Percentiles rank a stretch among this genome's conserved stretches.
These are phyloP conservation scores for Axilococcus clingmanii DNA, from an alignment of 139 green algal species.

Conservation along the genomic window DNA sequence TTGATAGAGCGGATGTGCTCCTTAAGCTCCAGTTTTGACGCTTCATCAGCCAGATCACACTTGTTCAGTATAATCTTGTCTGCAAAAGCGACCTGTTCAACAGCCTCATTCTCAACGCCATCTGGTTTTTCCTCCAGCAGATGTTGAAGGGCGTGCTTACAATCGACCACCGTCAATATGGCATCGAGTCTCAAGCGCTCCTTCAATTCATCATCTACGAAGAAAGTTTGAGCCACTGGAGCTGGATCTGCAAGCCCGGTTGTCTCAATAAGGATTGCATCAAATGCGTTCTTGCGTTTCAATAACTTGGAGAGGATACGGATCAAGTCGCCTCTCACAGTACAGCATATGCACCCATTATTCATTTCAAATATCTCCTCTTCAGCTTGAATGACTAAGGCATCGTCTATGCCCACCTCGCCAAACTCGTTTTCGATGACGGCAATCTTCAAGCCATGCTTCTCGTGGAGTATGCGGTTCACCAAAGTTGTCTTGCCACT, in stretches of 20 bases:
- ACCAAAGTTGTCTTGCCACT: conserved; percentile 71
- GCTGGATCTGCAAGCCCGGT: conserved; percentile 84
- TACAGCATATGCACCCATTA: conserved; percentile 36
- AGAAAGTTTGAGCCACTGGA: conserved; percentile 82
- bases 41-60: conserved; percentile 39
- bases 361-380: conserved; percentile 74
- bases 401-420: conserved; percentile 65
- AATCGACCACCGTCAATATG: conserved; percentile 76
- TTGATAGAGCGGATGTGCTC: conserved; percentile 36
- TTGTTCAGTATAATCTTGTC: conserved; percentile 89
- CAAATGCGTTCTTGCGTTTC: conserved; percentile 61
- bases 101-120: conserved; percentile 63
- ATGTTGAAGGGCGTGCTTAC: conserved; percentile 68
- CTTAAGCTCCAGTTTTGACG: conserved; percentile 27
- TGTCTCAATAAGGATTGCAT: conserved; percentile 80
- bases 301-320: conserved; percentile 68
- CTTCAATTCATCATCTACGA: conserved; percentile 60
- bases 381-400: conserved; percentile 62
- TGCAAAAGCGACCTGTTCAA: conserved; percentile 73
- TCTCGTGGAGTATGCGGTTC: conserved; percentile 63
- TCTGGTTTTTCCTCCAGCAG: conserved; percentile 75
- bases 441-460: conserved; percentile 62
- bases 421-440: conserved; percentile 83
- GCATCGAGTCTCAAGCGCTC: conserved; percentile 28
- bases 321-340: conserved; percentile 78